Percentiles rank a stretch among this genome's conserved stretches.
These are phyloP conservation scores for Corynespora cassiicola DNA, from an alignment of 2,329 filamentous ascomycete genomes.

Conservation along the genomic window DNA sequence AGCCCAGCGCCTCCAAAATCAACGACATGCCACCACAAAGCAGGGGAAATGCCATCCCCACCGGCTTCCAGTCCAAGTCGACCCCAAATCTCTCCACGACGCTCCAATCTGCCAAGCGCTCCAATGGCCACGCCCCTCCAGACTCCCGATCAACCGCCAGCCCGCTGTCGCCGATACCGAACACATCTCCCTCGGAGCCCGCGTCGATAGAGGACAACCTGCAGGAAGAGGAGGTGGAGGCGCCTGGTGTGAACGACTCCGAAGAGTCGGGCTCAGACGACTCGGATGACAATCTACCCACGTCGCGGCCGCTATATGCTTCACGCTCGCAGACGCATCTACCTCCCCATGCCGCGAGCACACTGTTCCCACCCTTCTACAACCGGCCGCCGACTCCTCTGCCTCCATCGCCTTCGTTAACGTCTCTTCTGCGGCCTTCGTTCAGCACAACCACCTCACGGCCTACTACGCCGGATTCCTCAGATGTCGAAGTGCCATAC, in stretches of 20 bases:
- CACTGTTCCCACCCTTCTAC: conserved; percentile 86
- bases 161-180: conserved; percentile 25
- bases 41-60: conserved; percentile 47
- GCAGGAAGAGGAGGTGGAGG: conserved; percentile 23
- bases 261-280: conserved; percentile 35
- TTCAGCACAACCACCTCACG: conserved; percentile 68
- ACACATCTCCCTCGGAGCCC: conserved; percentile 42
- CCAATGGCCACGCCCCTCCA: conserved; percentile 10
- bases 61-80: conserved; percentile 54
- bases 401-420: conserved; percentile 90
- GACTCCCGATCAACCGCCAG: conserved; percentile 15
- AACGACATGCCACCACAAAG: conserved; percentile 52
- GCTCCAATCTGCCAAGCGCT: conserved; percentile 25
- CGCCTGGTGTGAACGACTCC: conserved; percentile 23
- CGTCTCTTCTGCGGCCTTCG: conserved; percentile 80
- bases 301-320: conserved; percentile 48
- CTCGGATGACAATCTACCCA: conserved; percentile 19
- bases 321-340: conserved; percentile 55
- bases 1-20: conserved; percentile 5
- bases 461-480: conserved; percentile 92
- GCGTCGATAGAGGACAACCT: conserved; percentile 48
- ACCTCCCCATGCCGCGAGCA: conserved; percentile 36
- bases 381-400: conserved; percentile 94
- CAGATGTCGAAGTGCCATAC: conserved; percentile 72
- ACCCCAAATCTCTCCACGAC: conserved; percentile 55